A percentile compares a stretch with the other conserved stretches of the same genome.
These are phyloP conservation scores for Mucor lusitanicus DNA, from an alignment of 371 early-diverging fungal species.

Conservation along the genomic window DNA sequence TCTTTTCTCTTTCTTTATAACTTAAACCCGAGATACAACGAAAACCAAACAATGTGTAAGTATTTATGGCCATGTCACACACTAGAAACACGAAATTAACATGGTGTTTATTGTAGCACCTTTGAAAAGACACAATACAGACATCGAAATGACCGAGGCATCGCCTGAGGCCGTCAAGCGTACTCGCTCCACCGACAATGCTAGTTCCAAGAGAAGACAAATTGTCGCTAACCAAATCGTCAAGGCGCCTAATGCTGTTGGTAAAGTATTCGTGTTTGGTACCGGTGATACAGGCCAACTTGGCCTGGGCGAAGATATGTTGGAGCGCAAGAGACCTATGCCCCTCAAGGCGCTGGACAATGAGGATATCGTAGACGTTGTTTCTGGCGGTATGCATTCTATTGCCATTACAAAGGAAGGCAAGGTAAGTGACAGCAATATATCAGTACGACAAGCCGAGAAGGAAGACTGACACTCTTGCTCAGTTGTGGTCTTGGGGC, in stretches of 20 bases:
- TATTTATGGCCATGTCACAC: not conserved
- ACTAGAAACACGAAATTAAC: slow-evolving; percentile 2
- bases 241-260: slow-evolving; percentile 35
- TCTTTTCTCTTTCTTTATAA: not conserved
- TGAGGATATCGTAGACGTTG: slow-evolving; percentile 72
- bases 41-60: not conserved
- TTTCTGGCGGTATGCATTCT: slow-evolving; percentile 91
- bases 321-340: slow-evolving; percentile 75
- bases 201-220: slow-evolving; percentile 3
- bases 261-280: slow-evolving; percentile 91
- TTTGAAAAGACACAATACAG: slow-evolving; percentile 24
- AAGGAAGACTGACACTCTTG: not conserved
- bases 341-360: slow-evolving; percentile 66
- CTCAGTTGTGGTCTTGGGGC: slow-evolving; percentile 90
- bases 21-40: not conserved
- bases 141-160: slow-evolving; percentile 22
- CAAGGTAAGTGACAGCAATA: slow-evolving; percentile 51
- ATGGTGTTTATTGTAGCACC: not conserved
- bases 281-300: slow-evolving; percentile 96
- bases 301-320: slow-evolving; percentile 85
- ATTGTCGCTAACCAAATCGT: slow-evolving; percentile 20
- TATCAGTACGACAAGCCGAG: not conserved
- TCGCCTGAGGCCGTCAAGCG: slow-evolving; percentile 13
- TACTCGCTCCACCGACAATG: slow-evolving; percentile 7
- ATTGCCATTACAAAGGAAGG: slow-evolving; percentile 80